phyloP scores from a whole-genome alignment of 2,329 filamentous ascomycete genomes.

The Dactylellina leptospora region DNA sequence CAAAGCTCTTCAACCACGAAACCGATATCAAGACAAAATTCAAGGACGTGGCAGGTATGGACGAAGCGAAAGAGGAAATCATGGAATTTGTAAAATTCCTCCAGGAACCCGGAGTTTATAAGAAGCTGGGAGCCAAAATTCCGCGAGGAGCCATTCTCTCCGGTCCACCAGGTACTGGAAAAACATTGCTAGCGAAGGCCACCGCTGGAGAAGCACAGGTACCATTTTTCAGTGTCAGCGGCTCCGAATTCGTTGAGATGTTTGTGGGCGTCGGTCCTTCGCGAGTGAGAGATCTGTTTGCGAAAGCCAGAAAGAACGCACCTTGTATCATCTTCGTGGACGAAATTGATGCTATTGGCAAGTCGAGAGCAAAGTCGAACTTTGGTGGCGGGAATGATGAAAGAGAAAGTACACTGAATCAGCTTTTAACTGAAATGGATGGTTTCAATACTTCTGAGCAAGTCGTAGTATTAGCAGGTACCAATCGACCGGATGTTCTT shows the following conservation, averaged over 20 bases:
- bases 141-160: constrained; percentile 95
- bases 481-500: constrained; percentile 91
- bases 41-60: constrained; percentile 93
- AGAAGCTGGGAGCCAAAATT: constrained; percentile 95
- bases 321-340: constrained; percentile 99
- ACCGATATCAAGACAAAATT: constrained; percentile 97
- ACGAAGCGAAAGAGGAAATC: constrained; percentile 97
- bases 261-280: constrained; percentile 98
- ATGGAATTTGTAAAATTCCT: constrained; percentile 99
- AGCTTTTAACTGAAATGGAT: constrained; percentile 99
- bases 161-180: constrained; percentile 97
- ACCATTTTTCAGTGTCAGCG: constrained; percentile 97
- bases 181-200: constrained; percentile 94
- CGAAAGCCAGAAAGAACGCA: constrained; percentile 91
- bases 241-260: constrained; percentile 99
- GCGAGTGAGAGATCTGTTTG: constrained; percentile 91
- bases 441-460: constrained; percentile 61
- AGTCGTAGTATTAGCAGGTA: constrained; percentile 94
- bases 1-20: constrained; percentile 98
- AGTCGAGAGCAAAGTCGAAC: constrained; percentile 82
- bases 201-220: constrained; percentile 96
- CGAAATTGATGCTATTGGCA: constrained; percentile 97
- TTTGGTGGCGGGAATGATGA: constrained; percentile 95
- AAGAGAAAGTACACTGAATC: constrained; percentile 94
- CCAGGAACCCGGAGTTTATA: constrained; percentile 89